Evolutionary conservation across 257 asterid species (phyloP).

Genomic region (Thymus mandschuricus): DNA sequence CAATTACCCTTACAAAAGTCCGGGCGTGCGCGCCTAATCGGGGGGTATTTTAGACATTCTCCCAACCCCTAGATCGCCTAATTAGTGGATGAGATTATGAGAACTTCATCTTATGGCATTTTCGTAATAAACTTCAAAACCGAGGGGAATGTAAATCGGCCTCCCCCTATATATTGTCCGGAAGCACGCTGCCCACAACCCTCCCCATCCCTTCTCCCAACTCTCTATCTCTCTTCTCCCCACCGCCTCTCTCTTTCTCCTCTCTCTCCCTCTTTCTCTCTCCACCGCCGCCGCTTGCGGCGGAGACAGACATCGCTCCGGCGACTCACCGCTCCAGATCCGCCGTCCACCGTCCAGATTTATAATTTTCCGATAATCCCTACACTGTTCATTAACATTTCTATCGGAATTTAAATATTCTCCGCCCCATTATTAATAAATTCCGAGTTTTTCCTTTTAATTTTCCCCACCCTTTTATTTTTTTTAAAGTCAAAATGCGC

Average conservation of each 20-base stretch:
- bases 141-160: slow-evolving; percentile 25
- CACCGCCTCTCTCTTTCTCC: not conserved
- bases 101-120: slow-evolving; percentile 28
- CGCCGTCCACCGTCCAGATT: slow-evolving; percentile 23
- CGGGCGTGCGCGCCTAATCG: not conserved
- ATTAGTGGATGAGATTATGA: not conserved
- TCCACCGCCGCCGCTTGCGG: slow-evolving; percentile 32
- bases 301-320: slow-evolving; percentile 31
- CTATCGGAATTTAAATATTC: slow-evolving; percentile 22
- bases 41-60: slow-evolving; percentile 20
- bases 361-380: slow-evolving; percentile 16
- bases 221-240: not conserved
- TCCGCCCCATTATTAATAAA: slow-evolving; percentile 21
- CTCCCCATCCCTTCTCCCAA: not conserved
- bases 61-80: slow-evolving; percentile 15
- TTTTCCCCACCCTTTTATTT: not conserved
- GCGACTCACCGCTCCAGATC: slow-evolving; percentile 35
- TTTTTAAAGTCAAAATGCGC: slow-evolving; percentile 20
- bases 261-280: not conserved
- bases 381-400: slow-evolving; percentile 24
- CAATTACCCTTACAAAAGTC: slow-evolving; percentile 11
- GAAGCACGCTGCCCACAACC: slow-evolving; percentile 11
- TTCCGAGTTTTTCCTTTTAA: not conserved
- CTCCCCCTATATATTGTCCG: slow-evolving; percentile 25
- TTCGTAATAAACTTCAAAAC: not conserved